These are phyloP conservation scores for Abelmoschus esculentus DNA, from an alignment of 345 rosid genomes.

Conservation along the genomic window DNA sequence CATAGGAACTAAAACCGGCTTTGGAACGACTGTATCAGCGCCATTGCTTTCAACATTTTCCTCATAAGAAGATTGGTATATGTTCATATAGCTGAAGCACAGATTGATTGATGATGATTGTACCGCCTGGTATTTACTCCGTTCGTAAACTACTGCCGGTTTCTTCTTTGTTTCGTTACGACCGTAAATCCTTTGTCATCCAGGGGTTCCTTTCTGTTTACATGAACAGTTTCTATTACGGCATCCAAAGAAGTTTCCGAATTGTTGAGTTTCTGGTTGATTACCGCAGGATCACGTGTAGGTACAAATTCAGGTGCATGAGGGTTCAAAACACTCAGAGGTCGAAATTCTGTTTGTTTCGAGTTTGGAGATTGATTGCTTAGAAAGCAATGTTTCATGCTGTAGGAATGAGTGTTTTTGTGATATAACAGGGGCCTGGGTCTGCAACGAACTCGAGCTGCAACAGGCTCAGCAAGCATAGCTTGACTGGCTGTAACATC, in stretches of 20 bases:
- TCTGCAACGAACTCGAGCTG: slow-evolving; percentile 44
- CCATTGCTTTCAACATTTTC: background rate
- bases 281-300: slow-evolving; percentile 17
- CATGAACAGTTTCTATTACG: slow-evolving; percentile 34
- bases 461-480: slow-evolving; percentile 35
- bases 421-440: slow-evolving; percentile 42
- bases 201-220: slow-evolving; percentile 16
- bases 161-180: slow-evolving; percentile 58
- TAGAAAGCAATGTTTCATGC: slow-evolving; percentile 25
- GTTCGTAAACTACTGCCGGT: slow-evolving; percentile 38
- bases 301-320: slow-evolving; percentile 54
- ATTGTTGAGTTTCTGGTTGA: slow-evolving; percentile 22
- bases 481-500: slow-evolving; percentile 38
- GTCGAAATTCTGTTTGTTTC: slow-evolving; percentile 16
- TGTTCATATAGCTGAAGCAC: slow-evolving; percentile 44
- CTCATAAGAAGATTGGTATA: background rate
- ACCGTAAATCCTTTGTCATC: slow-evolving; percentile 65
- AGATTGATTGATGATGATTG: slow-evolving; percentile 51
- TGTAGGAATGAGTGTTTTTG: slow-evolving; percentile 28
- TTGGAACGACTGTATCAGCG: too few species aligned
- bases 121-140: slow-evolving; percentile 34
- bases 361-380: slow-evolving; percentile 23
- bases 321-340: slow-evolving; percentile 49
- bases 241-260: slow-evolving; percentile 38
- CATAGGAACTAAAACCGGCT: background rate